Conservation (phyloP, 768 basidiomycete species). For the Boletus pseudopeckii region DNA sequence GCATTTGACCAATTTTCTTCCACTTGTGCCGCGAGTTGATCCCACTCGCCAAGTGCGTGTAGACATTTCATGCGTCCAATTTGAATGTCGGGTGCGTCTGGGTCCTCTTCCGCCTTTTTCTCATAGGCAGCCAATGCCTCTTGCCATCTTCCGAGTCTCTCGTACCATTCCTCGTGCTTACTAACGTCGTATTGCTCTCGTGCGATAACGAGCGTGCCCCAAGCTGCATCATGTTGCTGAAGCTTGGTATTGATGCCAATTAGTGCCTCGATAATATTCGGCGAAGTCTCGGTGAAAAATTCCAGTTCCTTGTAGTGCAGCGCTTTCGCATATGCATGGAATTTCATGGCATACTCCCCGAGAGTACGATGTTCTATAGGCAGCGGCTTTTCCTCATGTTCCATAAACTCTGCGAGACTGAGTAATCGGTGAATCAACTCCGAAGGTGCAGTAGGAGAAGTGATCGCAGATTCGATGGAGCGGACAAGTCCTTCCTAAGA, state of each 20-base stretch:
- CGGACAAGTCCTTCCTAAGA: conserved; percentile 89
- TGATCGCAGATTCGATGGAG: conserved; percentile 83
- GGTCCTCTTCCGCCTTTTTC: conserved; percentile 70
- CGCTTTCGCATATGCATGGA: conserved; percentile 94
- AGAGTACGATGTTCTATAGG: conserved; percentile 92
- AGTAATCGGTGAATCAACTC: conserved; percentile 90
- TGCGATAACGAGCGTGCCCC: conserved; percentile 91
- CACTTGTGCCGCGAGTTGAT: conserved; percentile 79
- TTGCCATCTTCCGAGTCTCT: conserved; percentile 93
- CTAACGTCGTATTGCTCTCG: conserved; percentile 86
- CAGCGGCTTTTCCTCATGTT: conserved; percentile 94
- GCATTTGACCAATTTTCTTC: conserved; percentile 86
- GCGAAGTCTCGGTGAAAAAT: conserved; percentile 89
- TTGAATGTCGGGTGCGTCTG: conserved; percentile 69
- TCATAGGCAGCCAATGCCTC: conserved; percentile 88
- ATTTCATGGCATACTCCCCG: conserved; percentile 90
- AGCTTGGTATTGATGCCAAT: conserved; percentile 96
- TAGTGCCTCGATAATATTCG: conserved; percentile 87
- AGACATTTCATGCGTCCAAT: conserved; percentile 94
- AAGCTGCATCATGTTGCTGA: conserved; percentile 96
- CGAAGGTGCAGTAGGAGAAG: conserved; percentile 69
- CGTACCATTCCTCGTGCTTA: conserved; percentile 98
- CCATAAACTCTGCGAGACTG: conserved; percentile 97
- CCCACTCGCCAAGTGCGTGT: conserved; percentile 98
- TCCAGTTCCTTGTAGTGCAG: conserved; percentile 98